These are phyloP conservation scores for Heterobasidion annosum DNA, from an alignment of 1,284 basidiomycete genomes.

Conservation along the genomic window DNA sequence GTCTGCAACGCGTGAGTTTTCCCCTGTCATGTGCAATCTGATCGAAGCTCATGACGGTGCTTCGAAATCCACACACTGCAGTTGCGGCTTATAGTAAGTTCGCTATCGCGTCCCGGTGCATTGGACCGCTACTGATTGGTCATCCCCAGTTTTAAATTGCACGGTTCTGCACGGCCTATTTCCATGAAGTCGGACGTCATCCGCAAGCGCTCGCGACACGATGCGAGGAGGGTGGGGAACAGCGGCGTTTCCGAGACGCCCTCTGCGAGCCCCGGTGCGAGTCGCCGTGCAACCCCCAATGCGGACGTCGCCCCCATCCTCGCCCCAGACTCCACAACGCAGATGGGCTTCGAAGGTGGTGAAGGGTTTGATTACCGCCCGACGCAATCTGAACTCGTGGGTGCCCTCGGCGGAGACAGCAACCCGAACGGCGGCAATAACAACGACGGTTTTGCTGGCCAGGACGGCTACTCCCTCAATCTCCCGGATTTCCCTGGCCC, in stretches of 20 bases:
- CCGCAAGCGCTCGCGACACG: constrained; percentile 72
- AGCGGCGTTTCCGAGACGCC: constrained; percentile 41
- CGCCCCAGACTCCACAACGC: constrained; percentile 53
- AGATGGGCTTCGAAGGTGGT: constrained; percentile 31
- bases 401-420: constrained; percentile 44
- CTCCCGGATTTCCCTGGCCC: constrained; percentile 48
- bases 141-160: constrained; percentile 56
- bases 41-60: constrained; percentile 5
- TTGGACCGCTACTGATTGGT: constrained; percentile 25
- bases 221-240: constrained; percentile 40
- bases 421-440: constrained; percentile 29
- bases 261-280: constrained; percentile 63
- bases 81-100: constrained; percentile 47
- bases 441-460: constrained; percentile 1
- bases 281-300: constrained; percentile 61
- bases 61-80: constrained; percentile 9
- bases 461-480: constrained; percentile 22
- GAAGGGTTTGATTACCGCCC: constrained; percentile 28
- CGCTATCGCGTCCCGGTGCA: constrained; percentile 6
- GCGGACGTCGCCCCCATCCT: constrained; percentile 46
- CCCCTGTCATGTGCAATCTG: constrained; percentile 1
- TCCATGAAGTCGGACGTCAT: constrained; percentile 84
- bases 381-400: constrained; percentile 51
- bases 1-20: constrained; percentile 78
- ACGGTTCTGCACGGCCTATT: constrained; percentile 72